A percentile compares a stretch with the other conserved stretches of the same genome.
Evolutionary conservation across 176 grass and related monocot species (phyloP).

Genomic region (Cocos nucifera): DNA sequence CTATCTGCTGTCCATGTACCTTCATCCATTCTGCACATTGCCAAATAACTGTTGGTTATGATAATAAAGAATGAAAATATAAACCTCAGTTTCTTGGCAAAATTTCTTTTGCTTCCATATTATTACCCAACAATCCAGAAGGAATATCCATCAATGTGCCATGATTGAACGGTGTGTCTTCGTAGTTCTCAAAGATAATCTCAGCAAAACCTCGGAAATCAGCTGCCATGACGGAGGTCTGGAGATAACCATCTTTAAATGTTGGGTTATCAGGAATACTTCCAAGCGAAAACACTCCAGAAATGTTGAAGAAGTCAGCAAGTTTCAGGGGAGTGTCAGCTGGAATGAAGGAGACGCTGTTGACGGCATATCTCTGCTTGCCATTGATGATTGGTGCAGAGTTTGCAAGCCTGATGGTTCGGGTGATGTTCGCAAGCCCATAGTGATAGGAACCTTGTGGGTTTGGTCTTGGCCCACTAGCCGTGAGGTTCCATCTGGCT

Average conservation of each 20-base stretch:
- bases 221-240: slow-evolving; percentile 66
- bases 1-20: slow-evolving; percentile 64
- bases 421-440: slow-evolving; percentile 33
- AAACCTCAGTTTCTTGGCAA: no score
- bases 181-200: slow-evolving; percentile 72
- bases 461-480: slow-evolving; percentile 79
- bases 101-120: no score
- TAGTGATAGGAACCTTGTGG: slow-evolving; percentile 96
- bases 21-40: slow-evolving; percentile 62
- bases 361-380: slow-evolving; percentile 79
- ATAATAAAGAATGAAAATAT: no score
- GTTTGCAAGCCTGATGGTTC: slow-evolving; percentile 70
- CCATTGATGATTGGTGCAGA: slow-evolving; percentile 59
- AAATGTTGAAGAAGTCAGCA: slow-evolving; percentile 90
- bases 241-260: slow-evolving; percentile 32
- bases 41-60: neutral
- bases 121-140: slow-evolving; percentile 87
- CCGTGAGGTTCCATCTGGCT: slow-evolving; percentile 82
- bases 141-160: slow-evolving; percentile 81
- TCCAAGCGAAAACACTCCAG: slow-evolving; percentile 54
- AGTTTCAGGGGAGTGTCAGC: slow-evolving; percentile 80
- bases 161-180: slow-evolving; percentile 71
- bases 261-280: slow-evolving; percentile 44
- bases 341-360: slow-evolving; percentile 49
- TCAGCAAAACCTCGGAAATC: slow-evolving; percentile 69